These are phyloP conservation scores for Solanum chacoense DNA, from an alignment of 305 asterid genomes.

Conservation along the genomic window DNA sequence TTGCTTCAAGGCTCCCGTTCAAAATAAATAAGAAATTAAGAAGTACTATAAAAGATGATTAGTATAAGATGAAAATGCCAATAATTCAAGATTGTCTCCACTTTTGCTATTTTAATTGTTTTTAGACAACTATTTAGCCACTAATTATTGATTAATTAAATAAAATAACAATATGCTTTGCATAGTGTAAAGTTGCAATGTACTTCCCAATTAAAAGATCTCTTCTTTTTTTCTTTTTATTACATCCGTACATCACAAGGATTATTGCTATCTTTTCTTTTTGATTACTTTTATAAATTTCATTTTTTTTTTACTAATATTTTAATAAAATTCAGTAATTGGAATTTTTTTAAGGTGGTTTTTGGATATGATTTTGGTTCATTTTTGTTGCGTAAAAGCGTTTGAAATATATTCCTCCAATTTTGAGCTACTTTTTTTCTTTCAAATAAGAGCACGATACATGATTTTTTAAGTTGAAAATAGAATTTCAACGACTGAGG, in stretches of 20 bases:
- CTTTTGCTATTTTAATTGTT: conserved; percentile 5
- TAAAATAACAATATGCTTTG: conserved; percentile 2
- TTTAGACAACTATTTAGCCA: conserved; percentile 3
- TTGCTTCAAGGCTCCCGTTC: not conserved
- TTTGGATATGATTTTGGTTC: not conserved
- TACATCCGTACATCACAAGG: conserved; percentile 17
- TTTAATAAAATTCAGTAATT: not conserved
- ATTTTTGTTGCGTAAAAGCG: not conserved
- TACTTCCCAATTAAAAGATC: not conserved
- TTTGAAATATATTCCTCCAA: not conserved
- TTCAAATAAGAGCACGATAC: not conserved
- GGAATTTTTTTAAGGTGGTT: not conserved
- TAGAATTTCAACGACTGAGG: not conserved
- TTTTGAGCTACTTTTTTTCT: not conserved
- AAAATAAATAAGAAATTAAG: not conserved
- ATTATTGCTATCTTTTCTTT: not conserved
- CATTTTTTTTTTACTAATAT: not conserved
- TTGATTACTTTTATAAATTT: not conserved
- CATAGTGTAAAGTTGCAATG: not conserved
- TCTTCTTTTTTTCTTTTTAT: not conserved
- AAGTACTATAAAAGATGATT: not conserved
- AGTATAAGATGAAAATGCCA: not conserved
- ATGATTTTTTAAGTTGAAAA: not conserved
- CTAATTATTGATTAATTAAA: conserved; percentile 1
- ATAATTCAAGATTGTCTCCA: conserved; percentile 4